phyloP scores from a whole-genome alignment of 441 rosid species.

The Melianthus villosus region DNA sequence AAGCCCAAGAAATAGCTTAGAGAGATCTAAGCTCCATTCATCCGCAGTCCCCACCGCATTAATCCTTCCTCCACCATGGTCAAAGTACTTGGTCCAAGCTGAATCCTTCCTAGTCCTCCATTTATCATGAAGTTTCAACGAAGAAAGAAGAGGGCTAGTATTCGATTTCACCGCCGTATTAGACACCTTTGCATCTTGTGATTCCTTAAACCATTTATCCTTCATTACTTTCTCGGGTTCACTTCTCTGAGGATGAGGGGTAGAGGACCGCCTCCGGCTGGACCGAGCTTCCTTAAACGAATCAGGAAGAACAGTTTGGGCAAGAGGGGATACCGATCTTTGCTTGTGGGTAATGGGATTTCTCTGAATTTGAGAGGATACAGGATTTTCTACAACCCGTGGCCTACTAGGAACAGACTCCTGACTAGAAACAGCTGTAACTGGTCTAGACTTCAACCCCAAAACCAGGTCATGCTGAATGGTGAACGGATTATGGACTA shows the following conservation, averaged over 20 bases:
- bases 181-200: constrained; percentile 20
- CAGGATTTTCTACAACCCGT: no score
- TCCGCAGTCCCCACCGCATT: constrained; percentile 58
- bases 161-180: constrained; percentile 17
- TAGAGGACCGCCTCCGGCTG: constrained; percentile 57
- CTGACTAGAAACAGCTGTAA: constrained; percentile 10
- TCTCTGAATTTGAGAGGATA: no score
- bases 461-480: constrained; percentile 20
- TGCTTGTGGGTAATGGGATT: constrained; percentile 37
- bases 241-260: constrained; percentile 54
- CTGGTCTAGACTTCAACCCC: constrained; percentile 30
- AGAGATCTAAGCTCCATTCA: constrained; percentile 56
- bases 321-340: constrained; percentile 70
- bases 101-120: constrained; percentile 43
- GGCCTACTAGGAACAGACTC: constrained; percentile 15
- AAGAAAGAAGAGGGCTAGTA: constrained; percentile 46
- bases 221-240: constrained; percentile 25
- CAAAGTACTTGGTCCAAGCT: constrained; percentile 74
- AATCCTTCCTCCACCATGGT: constrained; percentile 64
- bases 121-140: constrained; percentile 42
- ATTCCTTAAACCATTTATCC: constrained; percentile 24
- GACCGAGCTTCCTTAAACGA: constrained; percentile 72
- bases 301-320: constrained; percentile 43
- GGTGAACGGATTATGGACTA: constrained; percentile 26
- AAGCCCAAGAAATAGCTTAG: constrained; percentile 72